Conservation (phyloP, 345 rosid genomes). For the Linum trigynum region DNA sequence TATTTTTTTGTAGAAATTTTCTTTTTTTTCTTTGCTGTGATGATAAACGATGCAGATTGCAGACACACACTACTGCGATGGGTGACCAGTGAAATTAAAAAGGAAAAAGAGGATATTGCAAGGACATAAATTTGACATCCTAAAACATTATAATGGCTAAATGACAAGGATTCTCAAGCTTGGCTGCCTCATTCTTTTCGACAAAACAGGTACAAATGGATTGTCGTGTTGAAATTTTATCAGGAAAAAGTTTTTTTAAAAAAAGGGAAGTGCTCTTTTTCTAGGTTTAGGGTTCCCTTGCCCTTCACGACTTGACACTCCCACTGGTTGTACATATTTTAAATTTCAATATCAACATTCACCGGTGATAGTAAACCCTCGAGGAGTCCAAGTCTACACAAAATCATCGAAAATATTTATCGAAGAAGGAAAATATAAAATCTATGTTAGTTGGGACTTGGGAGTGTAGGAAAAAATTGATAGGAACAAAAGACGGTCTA, state of each 20-base stretch:
- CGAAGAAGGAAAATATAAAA: no score
- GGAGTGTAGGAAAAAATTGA: no score
- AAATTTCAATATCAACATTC: no score
- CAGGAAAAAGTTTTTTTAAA: not conserved
- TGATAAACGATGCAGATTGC: slow-evolving; percentile 14
- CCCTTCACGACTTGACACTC: not conserved
- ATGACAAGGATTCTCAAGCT: slow-evolving; percentile 1
- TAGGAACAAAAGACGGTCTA: no score
- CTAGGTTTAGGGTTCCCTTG: not conserved
- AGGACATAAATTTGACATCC: not conserved
- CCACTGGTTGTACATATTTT: no score
- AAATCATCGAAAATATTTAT: no score
- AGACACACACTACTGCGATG: not conserved
- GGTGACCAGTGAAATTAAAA: not conserved
- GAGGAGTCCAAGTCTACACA: no score
- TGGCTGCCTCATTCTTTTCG: slow-evolving; percentile 4
- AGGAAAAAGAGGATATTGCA: not conserved
- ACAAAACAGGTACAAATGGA: not conserved
- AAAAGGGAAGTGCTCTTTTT: not conserved
- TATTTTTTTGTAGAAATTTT: not conserved
- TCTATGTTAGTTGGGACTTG: no score
- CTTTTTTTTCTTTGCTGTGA: slow-evolving; percentile 9
- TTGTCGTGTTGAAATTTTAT: not conserved
- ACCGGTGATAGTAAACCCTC: no score
- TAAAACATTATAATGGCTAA: slow-evolving; percentile 3